Conservation (phyloP, 306 rosid species). For the Ormosia semicastrata region DNA sequence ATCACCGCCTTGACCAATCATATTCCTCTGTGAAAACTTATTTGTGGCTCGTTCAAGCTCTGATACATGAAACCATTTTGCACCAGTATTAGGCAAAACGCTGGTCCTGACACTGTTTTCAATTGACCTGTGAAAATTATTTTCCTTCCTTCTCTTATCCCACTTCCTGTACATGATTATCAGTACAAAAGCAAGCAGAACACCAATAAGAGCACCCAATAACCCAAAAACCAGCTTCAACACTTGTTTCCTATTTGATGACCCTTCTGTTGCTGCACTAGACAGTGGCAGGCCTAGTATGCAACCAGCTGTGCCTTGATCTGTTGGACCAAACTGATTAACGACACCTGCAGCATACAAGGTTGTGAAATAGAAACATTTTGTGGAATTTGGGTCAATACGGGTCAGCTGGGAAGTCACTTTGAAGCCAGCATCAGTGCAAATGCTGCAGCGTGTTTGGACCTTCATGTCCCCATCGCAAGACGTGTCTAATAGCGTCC, state of each 20-base stretch:
- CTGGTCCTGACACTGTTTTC: slow-evolving; percentile 50
- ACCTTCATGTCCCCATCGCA: slow-evolving; percentile 53
- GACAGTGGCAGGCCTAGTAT: slow-evolving; percentile 55
- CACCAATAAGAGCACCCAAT: slow-evolving; percentile 49
- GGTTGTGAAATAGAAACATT: slow-evolving; percentile 49
- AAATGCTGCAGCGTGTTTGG: slow-evolving; percentile 39
- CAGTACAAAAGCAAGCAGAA: slow-evolving; percentile 32
- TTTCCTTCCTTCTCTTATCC: slow-evolving; percentile 38
- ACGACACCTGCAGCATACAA: slow-evolving; percentile 64
- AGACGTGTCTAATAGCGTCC: slow-evolving; percentile 33
- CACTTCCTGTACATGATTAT: slow-evolving; percentile 42
- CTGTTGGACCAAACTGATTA: slow-evolving; percentile 60
- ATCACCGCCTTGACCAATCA: slow-evolving; percentile 72
- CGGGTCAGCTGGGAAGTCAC: slow-evolving; percentile 31
- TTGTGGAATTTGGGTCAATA: slow-evolving; percentile 34
- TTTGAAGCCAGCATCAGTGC: slow-evolving; percentile 50
- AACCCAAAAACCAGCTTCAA: slow-evolving; percentile 49
- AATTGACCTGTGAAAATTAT: slow-evolving; percentile 38
- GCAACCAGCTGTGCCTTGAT: slow-evolving; percentile 52
- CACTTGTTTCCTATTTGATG: slow-evolving; percentile 10
- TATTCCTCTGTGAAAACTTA: slow-evolving; percentile 60
- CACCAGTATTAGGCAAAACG: slow-evolving; percentile 59
- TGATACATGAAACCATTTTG: slow-evolving; percentile 62
- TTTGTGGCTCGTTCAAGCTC: slow-evolving; percentile 73
- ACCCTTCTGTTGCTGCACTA: slow-evolving; percentile 7